phyloP scores from a whole-genome alignment of 345 rosid genomes.

The Citrus reticulata region DNA sequence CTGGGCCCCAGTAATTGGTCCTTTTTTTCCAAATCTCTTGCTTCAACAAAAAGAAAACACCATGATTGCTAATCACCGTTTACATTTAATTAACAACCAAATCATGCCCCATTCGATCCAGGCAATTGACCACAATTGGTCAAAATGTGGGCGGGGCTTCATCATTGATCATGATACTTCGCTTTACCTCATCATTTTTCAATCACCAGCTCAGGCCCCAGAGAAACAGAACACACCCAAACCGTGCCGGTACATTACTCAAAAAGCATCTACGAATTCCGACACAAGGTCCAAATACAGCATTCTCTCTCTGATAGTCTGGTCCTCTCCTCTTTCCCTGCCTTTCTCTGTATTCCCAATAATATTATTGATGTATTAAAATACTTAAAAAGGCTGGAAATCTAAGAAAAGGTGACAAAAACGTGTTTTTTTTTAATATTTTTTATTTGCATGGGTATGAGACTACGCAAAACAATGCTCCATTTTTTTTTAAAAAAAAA shows the following conservation, averaged over 20 bases:
- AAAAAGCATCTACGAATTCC: conserved; percentile 14
- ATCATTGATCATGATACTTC: not conserved
- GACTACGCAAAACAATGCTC: not conserved
- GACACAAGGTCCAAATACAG: conserved; percentile 22
- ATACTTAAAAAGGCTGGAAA: conserved; percentile 14
- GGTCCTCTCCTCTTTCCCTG: not conserved
- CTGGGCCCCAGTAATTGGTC: not conserved
- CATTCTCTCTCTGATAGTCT: not conserved
- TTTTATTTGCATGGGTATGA: conserved; percentile 33
- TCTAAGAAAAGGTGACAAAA: conserved; percentile 25
- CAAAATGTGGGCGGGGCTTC: not conserved
- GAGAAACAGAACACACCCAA: not conserved
- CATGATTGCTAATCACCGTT: not conserved
- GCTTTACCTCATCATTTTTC: not conserved
- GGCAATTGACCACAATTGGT: not conserved
- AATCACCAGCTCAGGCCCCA: not conserved
- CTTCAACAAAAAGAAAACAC: not conserved
- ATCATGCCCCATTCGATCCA: not conserved
- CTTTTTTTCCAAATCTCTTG: not conserved
- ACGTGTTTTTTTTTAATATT: conserved; percentile 13
- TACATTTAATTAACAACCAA: not conserved
- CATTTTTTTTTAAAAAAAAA: not conserved
- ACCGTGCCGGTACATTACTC: conserved; percentile 1
- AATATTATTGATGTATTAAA: not conserved
- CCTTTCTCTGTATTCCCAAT: conserved; percentile 2